These are phyloP conservation scores for Camellia granthamiana DNA, from an alignment of 148 eudicot species.

Conservation along the genomic window DNA sequence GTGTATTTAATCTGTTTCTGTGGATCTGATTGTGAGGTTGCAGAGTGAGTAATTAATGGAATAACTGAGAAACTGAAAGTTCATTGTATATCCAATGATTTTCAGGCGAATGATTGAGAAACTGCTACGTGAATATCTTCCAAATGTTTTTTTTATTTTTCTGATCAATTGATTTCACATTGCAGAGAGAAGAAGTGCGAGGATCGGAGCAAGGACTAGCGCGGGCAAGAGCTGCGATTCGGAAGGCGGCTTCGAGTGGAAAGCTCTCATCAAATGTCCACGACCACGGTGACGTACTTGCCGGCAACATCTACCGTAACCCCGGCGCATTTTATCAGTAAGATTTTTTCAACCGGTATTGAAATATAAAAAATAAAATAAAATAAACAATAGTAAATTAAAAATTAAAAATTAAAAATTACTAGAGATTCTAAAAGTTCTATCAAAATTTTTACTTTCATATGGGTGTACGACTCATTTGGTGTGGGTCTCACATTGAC, in stretches of 20 bases:
- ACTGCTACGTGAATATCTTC: not conserved
- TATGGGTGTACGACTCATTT: no score
- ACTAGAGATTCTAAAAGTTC: no score
- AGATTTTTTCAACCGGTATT: constrained; percentile 7
- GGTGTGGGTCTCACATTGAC: no score
- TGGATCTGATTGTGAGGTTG: not conserved
- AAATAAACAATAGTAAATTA: not conserved
- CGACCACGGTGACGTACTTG: constrained; percentile 8
- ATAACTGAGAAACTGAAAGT: not conserved
- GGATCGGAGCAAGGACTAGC: constrained; percentile 57
- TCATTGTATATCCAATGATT: not conserved
- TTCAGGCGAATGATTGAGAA: not conserved
- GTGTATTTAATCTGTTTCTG: not conserved
- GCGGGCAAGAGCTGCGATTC: constrained; percentile 60
- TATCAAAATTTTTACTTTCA: no score
- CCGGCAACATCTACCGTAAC: constrained; percentile 46
- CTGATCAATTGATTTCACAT: not conserved
- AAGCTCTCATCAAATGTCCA: constrained; percentile 26
- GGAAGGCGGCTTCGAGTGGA: constrained; percentile 35
- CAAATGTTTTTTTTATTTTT: no score
- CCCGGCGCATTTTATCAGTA: constrained; percentile 65
- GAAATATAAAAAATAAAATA: not conserved
- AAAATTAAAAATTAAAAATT: no score
- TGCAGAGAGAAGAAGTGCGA: constrained; percentile 26
- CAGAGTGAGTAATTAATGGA: not conserved